Conservation (phyloP, 768 basidiomycete species). For the Russula griseocarnosa region DNA sequence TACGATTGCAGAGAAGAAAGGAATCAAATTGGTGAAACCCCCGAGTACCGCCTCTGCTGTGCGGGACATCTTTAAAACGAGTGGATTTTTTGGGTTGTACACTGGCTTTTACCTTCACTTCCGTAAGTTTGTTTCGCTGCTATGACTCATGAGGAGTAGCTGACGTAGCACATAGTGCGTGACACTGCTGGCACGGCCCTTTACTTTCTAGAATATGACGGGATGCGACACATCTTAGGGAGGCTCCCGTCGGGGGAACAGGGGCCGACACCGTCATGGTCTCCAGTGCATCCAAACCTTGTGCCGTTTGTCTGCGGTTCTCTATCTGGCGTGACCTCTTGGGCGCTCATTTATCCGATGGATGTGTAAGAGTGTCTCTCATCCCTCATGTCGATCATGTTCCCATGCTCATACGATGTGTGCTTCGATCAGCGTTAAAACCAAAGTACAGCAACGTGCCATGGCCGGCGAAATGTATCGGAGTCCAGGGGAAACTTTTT, state of each 20-base stretch:
- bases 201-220: constrained; percentile 94
- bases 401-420: constrained; percentile 24
- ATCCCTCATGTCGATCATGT: background rate
- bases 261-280: constrained; percentile 76
- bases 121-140: constrained; percentile 42
- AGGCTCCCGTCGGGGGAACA: constrained; percentile 74
- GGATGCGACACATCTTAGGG: constrained; percentile 82
- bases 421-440: constrained; percentile 63
- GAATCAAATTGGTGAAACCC: constrained; percentile 63
- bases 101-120: constrained; percentile 88
- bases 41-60: constrained; percentile 79
- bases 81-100: constrained; percentile 66
- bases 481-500: constrained; percentile 66
- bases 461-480: constrained; percentile 74
- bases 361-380: constrained; percentile 63
- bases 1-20: constrained; percentile 79
- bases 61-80: constrained; percentile 64
- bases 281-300: constrained; percentile 72
- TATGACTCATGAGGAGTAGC: constrained; percentile 9
- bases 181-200: constrained; percentile 87
- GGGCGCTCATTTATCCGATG: constrained; percentile 76
- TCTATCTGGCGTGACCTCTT: constrained; percentile 69
- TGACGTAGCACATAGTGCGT: constrained; percentile 50
- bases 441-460: constrained; percentile 91
- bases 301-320: constrained; percentile 92